Base-by-base conservation (phyloP, 805 yeast genomes). In the Teunomyces stri region DNA sequence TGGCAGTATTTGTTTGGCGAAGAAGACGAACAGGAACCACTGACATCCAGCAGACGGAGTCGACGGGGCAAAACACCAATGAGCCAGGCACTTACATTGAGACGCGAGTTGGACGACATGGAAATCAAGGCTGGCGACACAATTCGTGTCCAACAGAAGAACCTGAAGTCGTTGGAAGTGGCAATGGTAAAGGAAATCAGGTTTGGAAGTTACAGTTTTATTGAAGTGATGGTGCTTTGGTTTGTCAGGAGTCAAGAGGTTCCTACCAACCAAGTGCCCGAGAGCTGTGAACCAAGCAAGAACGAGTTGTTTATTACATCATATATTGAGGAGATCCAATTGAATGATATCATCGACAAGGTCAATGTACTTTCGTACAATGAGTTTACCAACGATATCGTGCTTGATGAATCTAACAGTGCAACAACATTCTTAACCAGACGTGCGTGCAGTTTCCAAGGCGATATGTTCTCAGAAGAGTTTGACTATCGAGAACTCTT, bases 261-360 rank as follows among this genome's bases (percentile, higher is more conserved):
- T 6, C 56, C 49, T 12, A 51, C 55, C 7, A 58, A 52, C 3
- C 45, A 54, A 10, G 44, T 61, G 7, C 60, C 61, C 6, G 51
- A 49, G n/a, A 45, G 48, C 29, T 50, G 51, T 30, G 48, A 48
- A 6, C 49, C 43, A 13, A 52, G 53, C 3, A 55, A 57, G 25
- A 72, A 75, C 54, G 89, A 84, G 59, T 46, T 84, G 5, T 80
- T 79, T 52, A 55, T 85, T 21, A 78, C 87, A 0, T 74, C 86
- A 2, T 74, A 76, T 29, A 45, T 69, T 15, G 75, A 72, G 3
- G 74, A 74, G 31, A 60, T 84, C 12, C 56, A 62, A 42, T 61
- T 82, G 2, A 51, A 50, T 1, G 71, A 79, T 40, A 69, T 84
- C 21, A 51, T 77, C 1, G 70, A 61, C 5, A 65, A 68, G 34